These are phyloP conservation scores for Hericium alpestre DNA, from an alignment of 768 basidiomycete genomes.

Conservation along the genomic window DNA sequence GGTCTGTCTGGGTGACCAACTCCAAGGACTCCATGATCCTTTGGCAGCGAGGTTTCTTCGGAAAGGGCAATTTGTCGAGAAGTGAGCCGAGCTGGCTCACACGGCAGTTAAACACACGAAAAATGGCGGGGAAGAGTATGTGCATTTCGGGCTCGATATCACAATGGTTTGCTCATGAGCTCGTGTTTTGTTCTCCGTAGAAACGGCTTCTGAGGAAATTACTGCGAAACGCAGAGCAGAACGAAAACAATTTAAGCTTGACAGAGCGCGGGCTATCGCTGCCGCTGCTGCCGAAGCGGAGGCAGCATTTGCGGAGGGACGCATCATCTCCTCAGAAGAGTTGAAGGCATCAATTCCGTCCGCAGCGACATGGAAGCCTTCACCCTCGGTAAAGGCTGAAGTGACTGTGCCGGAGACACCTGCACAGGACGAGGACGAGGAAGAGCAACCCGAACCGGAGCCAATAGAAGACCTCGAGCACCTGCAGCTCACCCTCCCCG, in stretches of 20 bases:
- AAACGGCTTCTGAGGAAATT: conserved; percentile 81
- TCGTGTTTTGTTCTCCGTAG: conserved; percentile 23
- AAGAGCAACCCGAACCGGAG: conserved; percentile 35
- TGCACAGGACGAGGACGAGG: conserved; percentile 25
- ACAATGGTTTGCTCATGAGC: background rate
- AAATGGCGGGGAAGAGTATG: conserved; percentile 50
- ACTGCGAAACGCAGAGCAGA: conserved; percentile 81
- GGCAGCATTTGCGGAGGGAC: conserved; percentile 61
- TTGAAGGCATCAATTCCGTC: conserved; percentile 54
- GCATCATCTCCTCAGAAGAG: conserved; percentile 49
- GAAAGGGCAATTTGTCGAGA: conserved; percentile 88
- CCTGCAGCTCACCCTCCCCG: conserved; percentile 79
- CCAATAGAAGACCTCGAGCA: conserved; percentile 72
- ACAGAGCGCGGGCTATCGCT: conserved; percentile 82
- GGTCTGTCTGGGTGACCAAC: conserved; percentile 80
- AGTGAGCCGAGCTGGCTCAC: conserved; percentile 93
- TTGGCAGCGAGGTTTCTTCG: conserved; percentile 92
- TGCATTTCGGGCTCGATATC: conserved; percentile 4
- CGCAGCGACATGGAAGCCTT: conserved; percentile 70
- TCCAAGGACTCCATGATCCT: conserved; percentile 54
- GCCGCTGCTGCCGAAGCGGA: conserved; percentile 74
- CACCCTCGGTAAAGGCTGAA: conserved; percentile 17
- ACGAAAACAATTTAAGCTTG: conserved; percentile 86
- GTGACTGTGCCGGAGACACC: conserved; percentile 9
- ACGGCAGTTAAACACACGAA: conserved; percentile 55